Base-by-base conservation (phyloP, 2,329 filamentous ascomycete genomes). In the Fusarium sterilihyphosum region DNA sequence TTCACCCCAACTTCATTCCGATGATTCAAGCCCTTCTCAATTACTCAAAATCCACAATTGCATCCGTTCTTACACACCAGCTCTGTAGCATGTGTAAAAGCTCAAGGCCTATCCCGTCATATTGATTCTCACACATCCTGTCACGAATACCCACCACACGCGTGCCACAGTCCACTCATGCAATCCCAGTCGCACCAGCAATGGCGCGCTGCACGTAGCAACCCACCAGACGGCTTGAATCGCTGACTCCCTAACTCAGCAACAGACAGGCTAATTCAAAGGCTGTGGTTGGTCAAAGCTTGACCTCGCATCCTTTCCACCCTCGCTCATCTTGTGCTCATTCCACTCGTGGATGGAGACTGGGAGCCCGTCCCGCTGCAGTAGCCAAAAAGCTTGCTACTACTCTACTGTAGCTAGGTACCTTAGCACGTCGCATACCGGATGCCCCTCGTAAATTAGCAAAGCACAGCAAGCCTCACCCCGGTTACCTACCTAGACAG, bases 191-290 rank as follows among this genome's bases (percentile, higher is more conserved):
- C 72, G 72, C 72, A 74, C 72, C 71, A 74, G 71, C 72, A 73
- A 74, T 74, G 72, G 71, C 68, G 71, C 67, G 64, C 72, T 74
- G 70, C 66, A 74, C 67, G 65, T 61, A 73, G 69, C 67, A 66
- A 70, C 66, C 67, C 73, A 74, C 75, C 65, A 49, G 65, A 69
- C 61, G 52, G 61, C 70, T 71, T 73, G 70, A 78, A 78, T 75
- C 71, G 65, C 61, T 61, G 70, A 77, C 76, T 78, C 76, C 77
- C 77, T 64, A 78, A 78, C 77, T 78, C 70, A 78, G 77, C 75
- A 78, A 78, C 75, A 71, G 67, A 76, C 74, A 75, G 74, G 57
- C 61, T 62, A 62, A 76, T 71, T 70, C 61, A 59, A 70, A 65
- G 24, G 5, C 22, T 70, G n/a, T 76, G 74, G 66, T 77, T 77